Evolutionary conservation across 805 yeast genomes (phyloP).

Genomic region (Metschnikowia matae): DNA sequence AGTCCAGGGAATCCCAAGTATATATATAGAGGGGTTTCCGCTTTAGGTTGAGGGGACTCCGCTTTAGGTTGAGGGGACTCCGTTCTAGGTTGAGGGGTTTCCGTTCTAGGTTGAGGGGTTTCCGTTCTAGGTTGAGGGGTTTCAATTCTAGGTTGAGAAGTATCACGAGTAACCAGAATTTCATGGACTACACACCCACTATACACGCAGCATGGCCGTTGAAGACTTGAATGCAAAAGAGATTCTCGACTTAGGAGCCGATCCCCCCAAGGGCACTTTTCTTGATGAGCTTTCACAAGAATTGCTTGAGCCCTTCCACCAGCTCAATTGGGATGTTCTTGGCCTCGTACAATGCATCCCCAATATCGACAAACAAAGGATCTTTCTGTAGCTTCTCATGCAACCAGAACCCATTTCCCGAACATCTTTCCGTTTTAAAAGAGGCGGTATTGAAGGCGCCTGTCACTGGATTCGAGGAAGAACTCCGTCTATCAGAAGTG

Average conservation of each 20-base stretch:
- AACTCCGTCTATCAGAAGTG: conserved; percentile 35
- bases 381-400: conserved; percentile 47
- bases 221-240: conserved; percentile 6
- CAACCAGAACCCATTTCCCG: conserved; percentile 62
- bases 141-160: no score
- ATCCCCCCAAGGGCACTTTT: background rate
- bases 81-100: no score
- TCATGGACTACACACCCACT: background rate
- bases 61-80: no score
- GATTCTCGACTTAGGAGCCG: background rate
- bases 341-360: conserved; percentile 64
- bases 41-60: no score
- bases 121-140: no score
- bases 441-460: conserved; percentile 74
- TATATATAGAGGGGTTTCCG: no score
- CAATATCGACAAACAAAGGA: conserved; percentile 26
- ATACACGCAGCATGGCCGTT: background rate
- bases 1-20: no score
- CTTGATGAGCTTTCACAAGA: conserved; percentile 20
- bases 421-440: conserved; percentile 60
- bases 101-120: no score
- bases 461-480: conserved; percentile 62
- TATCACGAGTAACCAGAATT: no score
- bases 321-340: conserved; percentile 66
- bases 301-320: conserved; percentile 59